Evolutionary conservation across 129 eudicot genomes (phyloP), one percentile per base, ranked within the genome.

Genomic region (Kitagawia praeruptora): DNA sequence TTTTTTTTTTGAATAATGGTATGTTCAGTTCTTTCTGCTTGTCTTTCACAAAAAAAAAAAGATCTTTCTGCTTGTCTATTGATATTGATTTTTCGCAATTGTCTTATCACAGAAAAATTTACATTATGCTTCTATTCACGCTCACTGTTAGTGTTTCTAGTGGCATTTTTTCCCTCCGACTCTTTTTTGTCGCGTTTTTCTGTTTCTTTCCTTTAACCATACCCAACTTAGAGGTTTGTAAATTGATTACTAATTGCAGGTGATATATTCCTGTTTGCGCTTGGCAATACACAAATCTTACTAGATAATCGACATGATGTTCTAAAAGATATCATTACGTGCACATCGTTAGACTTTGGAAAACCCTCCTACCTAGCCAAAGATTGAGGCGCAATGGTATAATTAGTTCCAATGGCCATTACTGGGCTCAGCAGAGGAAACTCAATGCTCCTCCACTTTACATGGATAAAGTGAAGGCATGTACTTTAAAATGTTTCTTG

Each of bases 391-490:
- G n/a, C 86, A 79, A 80, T 23, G 89, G 89, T 49, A 82, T 85
- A 58, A 56, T 85, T 2, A 82, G 86, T 28, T 85, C 89, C 12
- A 85, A 85, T 61, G 89, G 86, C 8, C 38, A 81, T 27, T 37
- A 6, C 73, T 85, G 89, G 89, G 80, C 81, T 70, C 82, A 82
- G 21, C 89, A 85, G 38, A 77, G 86, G 75, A 85, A 85, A 67
- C 73, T 85, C 9, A 40, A 82, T 61, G 89, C 89, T 6, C 89
- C 89, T 73, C 86, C 80, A 74, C 51, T 85, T 18, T 85, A 85
- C 84, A 85, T 85, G 89, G 89, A 85, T 9, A 85, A 85, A 72
- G 89, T 85, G 5, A 85, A 85, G 86, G 89, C 83, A 85, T 25
- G 40, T 0, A 69, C 41, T 3, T 69, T 69, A 69, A 14, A 69